Evolutionary conservation across 441 rosid species (phyloP).

Genomic region (Capsella rubella): DNA sequence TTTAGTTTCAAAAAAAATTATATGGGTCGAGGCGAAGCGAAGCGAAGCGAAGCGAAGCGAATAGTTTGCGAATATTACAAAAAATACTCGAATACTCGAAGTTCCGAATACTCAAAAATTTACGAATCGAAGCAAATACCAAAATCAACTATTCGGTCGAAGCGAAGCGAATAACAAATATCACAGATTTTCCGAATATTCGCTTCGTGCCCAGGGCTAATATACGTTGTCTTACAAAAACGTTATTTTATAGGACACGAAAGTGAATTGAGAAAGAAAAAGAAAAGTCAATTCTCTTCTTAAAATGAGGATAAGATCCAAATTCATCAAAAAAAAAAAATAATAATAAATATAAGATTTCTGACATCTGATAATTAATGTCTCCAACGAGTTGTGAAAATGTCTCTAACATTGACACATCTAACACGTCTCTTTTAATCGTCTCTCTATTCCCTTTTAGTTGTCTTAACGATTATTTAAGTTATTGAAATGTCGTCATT

Average conservation of each 20-base stretch:
- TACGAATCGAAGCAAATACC: no score
- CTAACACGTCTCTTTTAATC: slow-evolving; percentile 40
- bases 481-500: slow-evolving; percentile 31
- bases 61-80: no score
- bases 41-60: no score
- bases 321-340: no score
- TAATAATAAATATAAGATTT: background rate
- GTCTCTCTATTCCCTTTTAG: slow-evolving; percentile 34
- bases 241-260: slow-evolving; percentile 3
- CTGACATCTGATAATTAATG: background rate
- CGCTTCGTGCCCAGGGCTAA: no score
- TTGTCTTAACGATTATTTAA: slow-evolving; percentile 18
- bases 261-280: background rate
- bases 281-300: slow-evolving; percentile 7
- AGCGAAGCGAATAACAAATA: no score
- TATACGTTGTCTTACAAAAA: slow-evolving; percentile 26
- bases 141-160: no score
- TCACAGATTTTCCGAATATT: no score
- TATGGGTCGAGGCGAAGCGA: no score
- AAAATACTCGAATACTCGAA: no score
- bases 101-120: no score
- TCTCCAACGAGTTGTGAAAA: slow-evolving; percentile 29
- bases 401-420: slow-evolving; percentile 38
- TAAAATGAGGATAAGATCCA: slow-evolving; percentile 25
- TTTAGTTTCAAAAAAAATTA: no score